phyloP scores from a whole-genome alignment of 257 asterid species.

The Solanum rostratum region DNA sequence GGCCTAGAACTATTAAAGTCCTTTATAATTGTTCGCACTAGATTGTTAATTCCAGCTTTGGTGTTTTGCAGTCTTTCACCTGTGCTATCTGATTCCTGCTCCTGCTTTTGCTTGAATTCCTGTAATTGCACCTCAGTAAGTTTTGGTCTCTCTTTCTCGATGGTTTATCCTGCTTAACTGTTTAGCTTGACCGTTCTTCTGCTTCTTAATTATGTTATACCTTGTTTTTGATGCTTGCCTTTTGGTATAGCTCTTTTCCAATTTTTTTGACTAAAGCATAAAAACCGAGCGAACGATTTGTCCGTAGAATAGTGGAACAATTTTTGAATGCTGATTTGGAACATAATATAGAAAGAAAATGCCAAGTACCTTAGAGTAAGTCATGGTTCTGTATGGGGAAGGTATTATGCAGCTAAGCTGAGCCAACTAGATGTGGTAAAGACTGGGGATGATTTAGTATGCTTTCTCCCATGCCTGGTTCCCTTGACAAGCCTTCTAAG shows the following conservation, averaged over 20 bases:
- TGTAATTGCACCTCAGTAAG: too few species aligned
- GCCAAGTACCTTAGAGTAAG: neutral
- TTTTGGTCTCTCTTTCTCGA: too few species aligned
- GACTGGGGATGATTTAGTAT: neutral
- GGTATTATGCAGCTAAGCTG: neutral
- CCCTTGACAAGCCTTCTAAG: neutral
- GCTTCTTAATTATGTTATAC: too few species aligned
- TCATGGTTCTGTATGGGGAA: neutral
- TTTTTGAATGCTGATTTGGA: neutral
- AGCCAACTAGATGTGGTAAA: neutral
- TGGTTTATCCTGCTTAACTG: too few species aligned
- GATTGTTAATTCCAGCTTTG: too few species aligned
- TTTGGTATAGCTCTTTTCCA: neutral
- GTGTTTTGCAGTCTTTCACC: too few species aligned
- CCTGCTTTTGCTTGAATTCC: too few species aligned
- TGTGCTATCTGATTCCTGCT: too few species aligned
- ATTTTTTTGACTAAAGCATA: neutral
- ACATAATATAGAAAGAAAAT: neutral
- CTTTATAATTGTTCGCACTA: too few species aligned
- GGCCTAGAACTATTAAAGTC: too few species aligned
- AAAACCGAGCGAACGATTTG: neutral
- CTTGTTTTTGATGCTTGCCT: neutral
- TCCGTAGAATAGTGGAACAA: neutral
- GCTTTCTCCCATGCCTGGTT: neutral
- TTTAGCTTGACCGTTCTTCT: too few species aligned